Evolutionary conservation across 2,329 filamentous ascomycete genomes (phyloP), one percentile per base, ranked within the genome.

Genomic region (Hymenoscyphus repandus): DNA sequence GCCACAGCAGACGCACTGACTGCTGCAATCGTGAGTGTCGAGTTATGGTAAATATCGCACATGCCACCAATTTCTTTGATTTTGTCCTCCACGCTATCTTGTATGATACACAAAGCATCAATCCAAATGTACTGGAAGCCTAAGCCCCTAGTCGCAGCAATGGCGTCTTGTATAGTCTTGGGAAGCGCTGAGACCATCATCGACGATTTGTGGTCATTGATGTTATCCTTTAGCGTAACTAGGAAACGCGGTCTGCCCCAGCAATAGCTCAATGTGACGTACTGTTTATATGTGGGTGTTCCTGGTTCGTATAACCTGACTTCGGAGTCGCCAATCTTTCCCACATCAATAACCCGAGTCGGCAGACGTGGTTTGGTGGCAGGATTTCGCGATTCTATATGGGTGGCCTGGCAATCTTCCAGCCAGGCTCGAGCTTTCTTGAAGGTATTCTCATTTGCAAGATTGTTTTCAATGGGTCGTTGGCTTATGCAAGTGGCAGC

Each of bases 1-100:
- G 32, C 36, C 15, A 53, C 52, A 22, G 42, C 30, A 1, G 44
- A 32, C 10, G 48, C 55, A 22, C 47, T 49, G 1, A 57, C 55
- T n/a, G 47, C 47, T 11, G 45, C 53, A 17, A 57, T 51, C 20
- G 55, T 55, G n/a, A 57, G 27, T 11, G 45, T 47, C 0, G 45
- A 46, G 17, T 56, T n/a, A 74, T 74, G 54, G 72, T 56, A 56
- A 4, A 56, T 53, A 30, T 53, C 44, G 2, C 51, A 45, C 53
- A 56, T 56, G 1, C 10, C 42, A 5, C 20, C 31, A 6, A 54
- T 50, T 22, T 54, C 54, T n/a, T 50, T 54, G 6, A 31, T 34
- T 27, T 54, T 52, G 45, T 56, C 54, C 30, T 56, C 54, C 1
- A 6, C 9, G 27, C 47, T 54, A 15, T 56, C 52, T 43, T 50